phyloP scores from a whole-genome alignment of 805 yeast species.

The Candida boidinii region DNA sequence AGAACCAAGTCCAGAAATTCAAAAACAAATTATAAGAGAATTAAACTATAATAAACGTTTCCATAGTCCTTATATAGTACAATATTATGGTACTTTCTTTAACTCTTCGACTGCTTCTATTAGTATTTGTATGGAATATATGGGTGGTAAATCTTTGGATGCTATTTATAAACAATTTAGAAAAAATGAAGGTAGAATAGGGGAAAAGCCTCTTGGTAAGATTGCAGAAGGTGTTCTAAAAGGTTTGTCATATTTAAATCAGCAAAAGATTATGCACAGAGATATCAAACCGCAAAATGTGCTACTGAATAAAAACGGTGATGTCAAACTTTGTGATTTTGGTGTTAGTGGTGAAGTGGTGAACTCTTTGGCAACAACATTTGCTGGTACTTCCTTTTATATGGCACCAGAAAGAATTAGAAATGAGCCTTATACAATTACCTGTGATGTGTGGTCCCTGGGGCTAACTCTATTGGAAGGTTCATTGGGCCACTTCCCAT shows the following conservation, averaged over 20 bases:
- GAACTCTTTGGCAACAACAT: slow-evolving; percentile 89
- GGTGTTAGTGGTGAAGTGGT: slow-evolving; percentile 98
- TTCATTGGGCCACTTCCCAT: slow-evolving; percentile 88
- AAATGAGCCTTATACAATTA: slow-evolving; percentile 92
- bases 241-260: slow-evolving; percentile 84
- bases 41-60: slow-evolving; percentile 81
- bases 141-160: slow-evolving; percentile 89
- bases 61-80: slow-evolving; percentile 75
- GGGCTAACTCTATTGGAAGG: slow-evolving; percentile 91
- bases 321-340: slow-evolving; percentile 90
- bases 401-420: slow-evolving; percentile 98
- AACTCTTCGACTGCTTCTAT: slow-evolving; percentile 71
- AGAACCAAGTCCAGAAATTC: slow-evolving; percentile 77
- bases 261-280: slow-evolving; percentile 81
- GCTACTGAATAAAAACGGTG: slow-evolving; percentile 63
- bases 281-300: slow-evolving; percentile 97
- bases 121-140: slow-evolving; percentile 93
- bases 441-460: slow-evolving; percentile 94
- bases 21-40: slow-evolving; percentile 85
- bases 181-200: slow-evolving; percentile 72
- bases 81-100: slow-evolving; percentile 87
- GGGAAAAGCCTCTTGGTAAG: slow-evolving; percentile 88
- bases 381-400: slow-evolving; percentile 94
- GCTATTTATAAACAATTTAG: slow-evolving; percentile 79
- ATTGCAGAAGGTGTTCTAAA: slow-evolving; percentile 78